Percentiles rank a stretch among this genome's conserved stretches.
phyloP scores from a whole-genome alignment of 2,329 filamentous ascomycete genomes.

The Dryadomyces quercus-mongolicae region DNA sequence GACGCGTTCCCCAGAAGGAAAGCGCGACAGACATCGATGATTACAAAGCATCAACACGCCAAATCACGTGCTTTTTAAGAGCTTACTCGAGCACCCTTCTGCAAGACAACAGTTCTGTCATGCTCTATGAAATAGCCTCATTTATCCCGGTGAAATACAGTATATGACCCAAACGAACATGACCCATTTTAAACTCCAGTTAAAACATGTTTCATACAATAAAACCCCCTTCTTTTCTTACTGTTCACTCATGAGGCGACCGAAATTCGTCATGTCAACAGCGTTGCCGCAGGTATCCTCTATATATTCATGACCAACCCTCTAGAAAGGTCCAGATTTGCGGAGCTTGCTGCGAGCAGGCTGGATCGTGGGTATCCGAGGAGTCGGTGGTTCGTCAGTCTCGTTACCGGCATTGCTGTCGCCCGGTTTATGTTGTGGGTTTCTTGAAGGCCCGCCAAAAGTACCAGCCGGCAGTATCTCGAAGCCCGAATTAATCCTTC shows the following conservation, averaged over 20 bases:
- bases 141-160: too few species aligned
- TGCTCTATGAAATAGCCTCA: background rate
- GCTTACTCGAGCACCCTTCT: background rate
- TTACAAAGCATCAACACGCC: slow-evolving; percentile 11
- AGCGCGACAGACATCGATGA: slow-evolving; percentile 9
- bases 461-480: slow-evolving; percentile 28
- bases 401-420: slow-evolving; percentile 2
- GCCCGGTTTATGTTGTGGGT: background rate
- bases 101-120: too few species aligned
- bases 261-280: too few species aligned
- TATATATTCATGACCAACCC: background rate
- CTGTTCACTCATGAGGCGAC: too few species aligned
- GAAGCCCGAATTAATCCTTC: slow-evolving; percentile 26
- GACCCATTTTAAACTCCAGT: too few species aligned
- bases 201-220: too few species aligned
- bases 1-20: slow-evolving; percentile 11
- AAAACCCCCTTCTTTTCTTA: too few species aligned
- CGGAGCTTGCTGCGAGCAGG: slow-evolving; percentile 11
- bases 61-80: slow-evolving; percentile 13
- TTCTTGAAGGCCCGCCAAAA: slow-evolving; percentile 11
- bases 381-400: background rate
- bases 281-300: background rate
- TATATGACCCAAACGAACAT: too few species aligned
- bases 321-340: slow-evolving; percentile 3
- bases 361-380: background rate